Evolutionary conservation across 345 rosid species (phyloP).

Genomic region (Arabidopsis suecica): DNA sequence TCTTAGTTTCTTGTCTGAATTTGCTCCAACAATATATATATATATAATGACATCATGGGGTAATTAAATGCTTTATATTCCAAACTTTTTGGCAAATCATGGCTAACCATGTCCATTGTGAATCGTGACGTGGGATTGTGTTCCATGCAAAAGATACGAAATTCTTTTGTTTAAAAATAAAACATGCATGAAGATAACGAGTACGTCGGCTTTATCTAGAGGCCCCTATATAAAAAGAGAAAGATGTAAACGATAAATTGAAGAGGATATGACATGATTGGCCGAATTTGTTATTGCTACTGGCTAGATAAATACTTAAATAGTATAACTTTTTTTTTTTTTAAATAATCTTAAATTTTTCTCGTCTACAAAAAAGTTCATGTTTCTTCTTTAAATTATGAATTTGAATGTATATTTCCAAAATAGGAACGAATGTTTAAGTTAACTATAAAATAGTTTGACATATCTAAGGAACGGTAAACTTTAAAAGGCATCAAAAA

Average conservation of each 20-base stretch:
- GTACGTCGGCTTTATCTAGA: slow-evolving; percentile 45
- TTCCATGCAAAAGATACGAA: slow-evolving; percentile 34
- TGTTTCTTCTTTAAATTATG: not conserved
- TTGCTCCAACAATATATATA: not conserved
- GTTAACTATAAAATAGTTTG: not conserved
- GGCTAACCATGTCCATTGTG: slow-evolving; percentile 42
- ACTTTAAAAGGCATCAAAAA: not conserved
- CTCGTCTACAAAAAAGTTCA: not conserved
- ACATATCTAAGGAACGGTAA: not conserved
- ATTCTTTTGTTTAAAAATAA: not conserved
- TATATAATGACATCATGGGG: slow-evolving; percentile 16
- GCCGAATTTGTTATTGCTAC: slow-evolving; percentile 35
- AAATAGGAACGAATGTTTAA: not conserved
- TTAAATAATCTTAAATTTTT: not conserved
- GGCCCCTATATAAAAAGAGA: slow-evolving; percentile 39
- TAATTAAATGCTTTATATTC: slow-evolving; percentile 34
- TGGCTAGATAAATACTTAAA: not conserved
- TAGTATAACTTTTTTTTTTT: not conserved
- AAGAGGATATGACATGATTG: slow-evolving; percentile 43
- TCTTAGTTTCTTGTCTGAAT: no score
- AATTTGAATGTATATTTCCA: not conserved
- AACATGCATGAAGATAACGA: slow-evolving; percentile 48
- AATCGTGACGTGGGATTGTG: slow-evolving; percentile 38
- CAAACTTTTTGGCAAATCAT: slow-evolving; percentile 46
- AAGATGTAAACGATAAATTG: slow-evolving; percentile 30